Conservation (phyloP, 83 land plant species). For the Diphasiastrum complanatum region DNA sequence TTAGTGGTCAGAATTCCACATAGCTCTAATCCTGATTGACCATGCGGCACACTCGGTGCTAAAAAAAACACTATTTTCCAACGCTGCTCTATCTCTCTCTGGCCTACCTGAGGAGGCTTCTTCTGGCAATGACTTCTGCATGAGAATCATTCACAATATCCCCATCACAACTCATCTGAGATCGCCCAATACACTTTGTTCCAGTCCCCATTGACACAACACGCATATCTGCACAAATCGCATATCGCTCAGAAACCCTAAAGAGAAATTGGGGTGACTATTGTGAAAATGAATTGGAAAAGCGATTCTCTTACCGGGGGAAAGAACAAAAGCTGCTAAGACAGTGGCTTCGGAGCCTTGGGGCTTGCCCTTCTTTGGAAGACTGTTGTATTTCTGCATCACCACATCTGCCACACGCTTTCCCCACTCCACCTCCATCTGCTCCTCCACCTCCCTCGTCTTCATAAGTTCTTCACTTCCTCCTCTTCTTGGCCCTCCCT, state of each 20-base stretch:
- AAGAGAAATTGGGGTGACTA: not conserved
- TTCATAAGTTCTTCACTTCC: no score
- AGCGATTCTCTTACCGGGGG: no score
- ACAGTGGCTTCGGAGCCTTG: slow-evolving; percentile 85
- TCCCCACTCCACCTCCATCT: slow-evolving; percentile 41
- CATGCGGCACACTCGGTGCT: no score
- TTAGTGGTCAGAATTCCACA: no score
- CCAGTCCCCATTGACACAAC: slow-evolving; percentile 92
- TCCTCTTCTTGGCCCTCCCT: no score
- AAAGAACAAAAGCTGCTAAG: slow-evolving; percentile 73
- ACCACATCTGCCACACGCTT: slow-evolving; percentile 46
- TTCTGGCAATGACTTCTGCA: slow-evolving; percentile 81
- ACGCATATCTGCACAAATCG: slow-evolving; percentile 35
- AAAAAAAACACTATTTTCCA: no score
- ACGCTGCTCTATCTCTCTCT: slow-evolving; percentile 3
- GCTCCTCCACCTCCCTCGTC: not conserved
- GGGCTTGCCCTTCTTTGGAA: slow-evolving; percentile 94
- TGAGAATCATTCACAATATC: slow-evolving; percentile 88
- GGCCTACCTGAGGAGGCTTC: slow-evolving; percentile 65
- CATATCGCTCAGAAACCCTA: not conserved
- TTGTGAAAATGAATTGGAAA: no score
- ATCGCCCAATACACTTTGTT: slow-evolving; percentile 76
- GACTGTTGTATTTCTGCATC: slow-evolving; percentile 44
- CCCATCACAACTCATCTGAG: slow-evolving; percentile 50
- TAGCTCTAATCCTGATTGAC: no score